Percentiles rank a stretch among this genome's conserved stretches.
phyloP scores from a whole-genome alignment of 73 alveolate genomes.

The Tetrahymena elliotti region DNA sequence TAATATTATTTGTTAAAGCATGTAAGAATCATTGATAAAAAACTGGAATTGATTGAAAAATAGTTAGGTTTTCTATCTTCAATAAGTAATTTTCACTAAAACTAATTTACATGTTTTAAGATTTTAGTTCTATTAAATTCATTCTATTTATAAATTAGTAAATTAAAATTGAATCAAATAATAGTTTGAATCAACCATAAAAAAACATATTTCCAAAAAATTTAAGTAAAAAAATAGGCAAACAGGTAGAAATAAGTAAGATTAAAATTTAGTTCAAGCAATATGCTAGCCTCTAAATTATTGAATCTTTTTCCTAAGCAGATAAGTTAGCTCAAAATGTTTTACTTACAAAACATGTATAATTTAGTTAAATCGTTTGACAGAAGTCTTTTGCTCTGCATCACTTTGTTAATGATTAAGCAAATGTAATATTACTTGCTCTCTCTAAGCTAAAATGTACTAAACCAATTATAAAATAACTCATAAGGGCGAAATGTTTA shows the following conservation, averaged over 20 bases:
- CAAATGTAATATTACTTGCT: background rate
- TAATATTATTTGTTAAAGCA: too few relatives aligned
- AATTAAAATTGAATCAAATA: too few relatives aligned
- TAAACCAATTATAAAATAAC: background rate
- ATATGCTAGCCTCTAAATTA: background rate
- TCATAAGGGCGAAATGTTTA: background rate
- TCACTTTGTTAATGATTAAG: background rate
- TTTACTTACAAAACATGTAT: background rate
- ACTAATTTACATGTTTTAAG: too few relatives aligned
- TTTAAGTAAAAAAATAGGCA: background rate
- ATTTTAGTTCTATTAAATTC: too few relatives aligned
- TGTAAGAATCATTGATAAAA: too few relatives aligned
- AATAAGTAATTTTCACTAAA: too few relatives aligned
- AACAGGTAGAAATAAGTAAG: background rate
- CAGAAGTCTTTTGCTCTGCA: background rate
- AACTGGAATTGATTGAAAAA: too few relatives aligned
- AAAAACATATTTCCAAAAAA: too few relatives aligned
- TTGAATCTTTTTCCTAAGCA: background rate
- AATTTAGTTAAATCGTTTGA: background rate
- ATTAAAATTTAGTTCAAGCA: background rate
- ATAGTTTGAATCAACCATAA: too few relatives aligned
- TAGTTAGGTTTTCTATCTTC: too few relatives aligned
- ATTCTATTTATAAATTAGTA: too few relatives aligned
- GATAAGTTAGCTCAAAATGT: background rate
- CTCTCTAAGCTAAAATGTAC: background rate